Percentiles rank a stretch among this genome's conserved stretches.
phyloP scores from a whole-genome alignment of 2,329 filamentous ascomycete species.

The Cladophialophora psammophila region DNA sequence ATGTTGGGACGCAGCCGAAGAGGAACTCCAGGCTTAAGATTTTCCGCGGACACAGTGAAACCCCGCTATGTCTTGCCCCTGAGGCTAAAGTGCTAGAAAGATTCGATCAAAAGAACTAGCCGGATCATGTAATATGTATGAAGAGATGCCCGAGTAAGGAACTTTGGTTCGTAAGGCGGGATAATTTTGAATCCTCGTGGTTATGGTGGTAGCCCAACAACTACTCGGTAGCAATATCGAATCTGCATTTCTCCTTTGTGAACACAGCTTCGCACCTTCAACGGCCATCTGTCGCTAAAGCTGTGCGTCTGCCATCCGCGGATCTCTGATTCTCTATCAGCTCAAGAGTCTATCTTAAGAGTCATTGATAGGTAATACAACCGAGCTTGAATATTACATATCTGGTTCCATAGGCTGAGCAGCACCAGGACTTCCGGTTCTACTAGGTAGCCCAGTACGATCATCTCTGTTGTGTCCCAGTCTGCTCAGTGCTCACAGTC shows the following conservation, averaged over 20 bases:
- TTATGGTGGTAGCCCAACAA: background rate
- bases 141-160: background rate
- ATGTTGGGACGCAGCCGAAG: conserved; percentile 13
- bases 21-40: conserved; percentile 1
- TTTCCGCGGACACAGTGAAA: background rate
- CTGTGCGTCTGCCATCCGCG: no score
- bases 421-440: background rate
- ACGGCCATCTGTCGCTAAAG: no score
- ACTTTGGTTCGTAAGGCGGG: background rate
- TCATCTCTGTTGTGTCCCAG: background rate
- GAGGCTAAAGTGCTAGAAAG: background rate
- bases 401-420: background rate
- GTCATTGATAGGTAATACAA: no score
- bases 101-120: background rate
- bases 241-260: background rate
- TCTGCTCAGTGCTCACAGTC: background rate
- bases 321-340: no score
- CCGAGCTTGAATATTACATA: no score
- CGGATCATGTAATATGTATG: background rate
- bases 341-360: no score
- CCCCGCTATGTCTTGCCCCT: background rate
- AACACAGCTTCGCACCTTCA: no score
- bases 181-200: background rate
- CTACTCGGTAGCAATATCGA: background rate
- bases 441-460: background rate